These are phyloP conservation scores for Nakaseomyces uthaithaninus DNA, from an alignment of 1,139 yeast species.

Conservation along the genomic window DNA sequence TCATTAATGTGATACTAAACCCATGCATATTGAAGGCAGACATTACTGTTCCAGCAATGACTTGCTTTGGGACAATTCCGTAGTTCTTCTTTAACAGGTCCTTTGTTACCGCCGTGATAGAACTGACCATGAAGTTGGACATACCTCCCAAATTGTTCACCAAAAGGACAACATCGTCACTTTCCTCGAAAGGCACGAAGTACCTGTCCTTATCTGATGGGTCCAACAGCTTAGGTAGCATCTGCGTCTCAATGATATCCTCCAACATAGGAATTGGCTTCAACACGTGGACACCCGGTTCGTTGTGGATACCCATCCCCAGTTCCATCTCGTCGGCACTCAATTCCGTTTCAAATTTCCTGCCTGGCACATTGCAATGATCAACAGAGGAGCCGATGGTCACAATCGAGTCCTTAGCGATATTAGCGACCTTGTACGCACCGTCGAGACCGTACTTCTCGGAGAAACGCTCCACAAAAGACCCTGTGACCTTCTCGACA, in stretches of 20 bases:
- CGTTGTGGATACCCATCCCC: slow-evolving; percentile 95
- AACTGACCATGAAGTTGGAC: slow-evolving; percentile 64
- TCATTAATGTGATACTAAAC: slow-evolving; percentile 69
- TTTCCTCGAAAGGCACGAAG: slow-evolving; percentile 52
- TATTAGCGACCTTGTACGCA: slow-evolving; percentile 51
- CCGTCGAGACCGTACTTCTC: slow-evolving; percentile 41
- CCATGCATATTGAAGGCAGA: slow-evolving; percentile 91
- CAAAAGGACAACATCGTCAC: slow-evolving; percentile 61
- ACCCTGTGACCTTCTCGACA: slow-evolving; percentile 81
- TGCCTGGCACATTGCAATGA: slow-evolving; percentile 85
- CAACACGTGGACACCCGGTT: slow-evolving; percentile 70
- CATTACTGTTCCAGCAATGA: slow-evolving; percentile 66
- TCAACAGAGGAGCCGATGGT: slow-evolving; percentile 88
- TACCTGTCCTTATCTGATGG: slow-evolving; percentile 59
- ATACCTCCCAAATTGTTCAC: slow-evolving; percentile 83
- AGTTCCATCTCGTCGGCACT: slow-evolving; percentile 64
- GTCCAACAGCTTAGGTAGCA: slow-evolving; percentile 47
- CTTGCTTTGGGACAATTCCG: slow-evolving; percentile 55
- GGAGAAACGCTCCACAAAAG: slow-evolving; percentile 46
- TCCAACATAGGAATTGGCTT: slow-evolving; percentile 66
- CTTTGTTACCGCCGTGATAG: slow-evolving; percentile 46
- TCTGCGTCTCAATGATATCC: slow-evolving; percentile 42
- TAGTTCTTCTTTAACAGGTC: slow-evolving; percentile 41
- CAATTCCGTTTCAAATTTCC: slow-evolving; percentile 48
- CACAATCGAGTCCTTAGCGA: slow-evolving; percentile 57